Percentiles rank a stretch among this genome's conserved stretches.
Evolutionary conservation across 148 eudicot species (phyloP).

Genomic region (Pharnaceum exiguum): DNA sequence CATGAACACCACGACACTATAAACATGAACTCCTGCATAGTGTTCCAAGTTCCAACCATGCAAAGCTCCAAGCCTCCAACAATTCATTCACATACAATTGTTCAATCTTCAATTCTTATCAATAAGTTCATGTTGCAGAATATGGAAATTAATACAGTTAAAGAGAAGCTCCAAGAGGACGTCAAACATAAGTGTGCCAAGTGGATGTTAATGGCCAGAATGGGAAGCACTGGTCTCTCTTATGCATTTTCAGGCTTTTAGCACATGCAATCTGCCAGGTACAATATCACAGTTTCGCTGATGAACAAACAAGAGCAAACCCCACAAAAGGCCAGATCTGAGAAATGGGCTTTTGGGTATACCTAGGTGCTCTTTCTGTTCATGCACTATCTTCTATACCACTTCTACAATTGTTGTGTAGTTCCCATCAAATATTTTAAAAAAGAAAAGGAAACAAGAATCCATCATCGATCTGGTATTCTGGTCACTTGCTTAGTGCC

Average conservation of each 20-base stretch:
- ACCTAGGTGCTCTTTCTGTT: neutral
- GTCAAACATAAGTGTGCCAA: constrained; percentile 16
- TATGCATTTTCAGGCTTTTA: constrained; percentile 22
- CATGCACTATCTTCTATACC: constrained; percentile 6
- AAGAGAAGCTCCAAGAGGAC: neutral
- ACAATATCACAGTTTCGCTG: neutral
- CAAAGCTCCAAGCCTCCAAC: no score
- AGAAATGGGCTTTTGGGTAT: constrained; percentile 10
- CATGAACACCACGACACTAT: neutral
- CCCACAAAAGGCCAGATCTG: constrained; percentile 2
- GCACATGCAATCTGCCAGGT: constrained; percentile 23
- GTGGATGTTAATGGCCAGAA: constrained; percentile 16
- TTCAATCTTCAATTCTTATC: neutral
- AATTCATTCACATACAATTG: no score
- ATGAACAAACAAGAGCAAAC: neutral
- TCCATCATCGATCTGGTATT: no score
- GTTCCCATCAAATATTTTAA: constrained; percentile 6
- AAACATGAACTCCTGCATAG: no score
- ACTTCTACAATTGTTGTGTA: neutral
- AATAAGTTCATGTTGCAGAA: neutral
- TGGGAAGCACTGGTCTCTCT: constrained; percentile 4
- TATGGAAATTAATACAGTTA: neutral
- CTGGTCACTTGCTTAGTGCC: no score
- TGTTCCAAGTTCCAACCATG: no score
- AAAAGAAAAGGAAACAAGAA: no score